Percentiles rank a stretch among this genome's conserved stretches.
Conservation (phyloP, 768 basidiomycete species). For the Termitomyces sp. region DNA sequence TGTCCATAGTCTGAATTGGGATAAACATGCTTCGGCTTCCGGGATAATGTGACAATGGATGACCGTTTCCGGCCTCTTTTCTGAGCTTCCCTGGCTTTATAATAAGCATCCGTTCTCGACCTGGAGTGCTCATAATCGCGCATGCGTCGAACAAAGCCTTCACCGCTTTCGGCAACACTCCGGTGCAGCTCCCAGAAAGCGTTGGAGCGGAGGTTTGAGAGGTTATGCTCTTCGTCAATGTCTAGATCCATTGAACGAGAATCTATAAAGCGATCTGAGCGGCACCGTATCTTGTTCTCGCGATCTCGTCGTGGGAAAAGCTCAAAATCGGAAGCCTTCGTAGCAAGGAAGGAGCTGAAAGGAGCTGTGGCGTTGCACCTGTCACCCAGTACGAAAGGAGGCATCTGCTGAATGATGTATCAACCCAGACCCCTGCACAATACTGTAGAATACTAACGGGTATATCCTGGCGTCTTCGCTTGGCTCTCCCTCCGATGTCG, state of each 20-base stretch:
- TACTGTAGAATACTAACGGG: slow-evolving; percentile 31
- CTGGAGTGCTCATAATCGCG: slow-evolving; percentile 61
- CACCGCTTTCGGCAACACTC: slow-evolving; percentile 59
- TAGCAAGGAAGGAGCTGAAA: slow-evolving; percentile 31
- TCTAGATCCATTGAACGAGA: slow-evolving; percentile 11
- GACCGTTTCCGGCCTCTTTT: slow-evolving; percentile 38
- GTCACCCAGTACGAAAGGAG: slow-evolving; percentile 9
- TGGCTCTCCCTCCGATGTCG: slow-evolving; percentile 49
- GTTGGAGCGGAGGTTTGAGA: slow-evolving; percentile 47
- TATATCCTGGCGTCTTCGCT: slow-evolving; percentile 44
- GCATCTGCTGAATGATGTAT: slow-evolving; percentile 13
- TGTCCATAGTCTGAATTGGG: slow-evolving; percentile 20
- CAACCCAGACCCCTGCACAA: not conserved
- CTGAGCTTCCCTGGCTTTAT: slow-evolving; percentile 32
- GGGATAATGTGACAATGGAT: slow-evolving; percentile 16
- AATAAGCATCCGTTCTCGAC: slow-evolving; percentile 32
- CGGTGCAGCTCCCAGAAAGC: slow-evolving; percentile 64
- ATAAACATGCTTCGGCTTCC: slow-evolving; percentile 17
- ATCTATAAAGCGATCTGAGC: slow-evolving; percentile 14
- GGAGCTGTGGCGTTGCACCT: slow-evolving; percentile 12
- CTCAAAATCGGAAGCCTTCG: slow-evolving; percentile 44
- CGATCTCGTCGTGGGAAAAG: slow-evolving; percentile 28
- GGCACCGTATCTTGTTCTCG: slow-evolving; percentile 10
- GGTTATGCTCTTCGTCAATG: slow-evolving; percentile 12
- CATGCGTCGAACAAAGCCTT: slow-evolving; percentile 68